Evolutionary conservation across 805 yeast genomes (phyloP), one percentile per base, ranked within the genome.

Genomic region (Saturnispora ahearnii): DNA sequence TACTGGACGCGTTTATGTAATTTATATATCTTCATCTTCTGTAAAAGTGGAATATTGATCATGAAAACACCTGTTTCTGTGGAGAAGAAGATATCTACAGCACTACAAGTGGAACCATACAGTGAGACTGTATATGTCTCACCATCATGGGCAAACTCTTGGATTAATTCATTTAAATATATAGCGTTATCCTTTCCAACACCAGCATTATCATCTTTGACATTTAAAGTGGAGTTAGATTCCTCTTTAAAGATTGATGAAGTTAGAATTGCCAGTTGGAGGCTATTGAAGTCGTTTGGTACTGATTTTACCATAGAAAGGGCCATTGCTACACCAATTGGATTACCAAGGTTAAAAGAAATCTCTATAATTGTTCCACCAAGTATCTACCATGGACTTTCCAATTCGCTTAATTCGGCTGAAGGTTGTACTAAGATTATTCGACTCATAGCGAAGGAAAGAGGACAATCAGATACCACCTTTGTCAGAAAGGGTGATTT

Each of bases 381-480:
- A 1, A 71, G 73, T 10, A 73, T 77, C 6, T 84, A 81, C 26
- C 59, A 60, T 5, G 61, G 69, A 18, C 61, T 79, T 8, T 66
- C 59, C n/a, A 59, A 68, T 3, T 59, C 75, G 24, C 59, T 62
- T 30, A 44, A 44, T 11, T 44, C 44, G 31, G 40, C 36, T 15
- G 13, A 11, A 9, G 30, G 12, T 5, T 46, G 38, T n/a, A 15
- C 59, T 13, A 62, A 67, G 40, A 58, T 74, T 1, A 56, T 61
- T 28, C 58, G 57, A 8, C 52, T 68, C 3, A 59, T 77, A 7
- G 68, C 71, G 43, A 57, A 62, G 2, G 70, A 66, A 51, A 45
- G 66, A 26, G 59, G 59, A 29, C 57, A 70, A 58, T 61, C 48
- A 12, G 5, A 31, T 2, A 53, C 55, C 15, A 41, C 46, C 5